Percentiles rank a stretch among this genome's conserved stretches.
These are phyloP conservation scores for Pseudogymnoascus sp. DNA, from an alignment of 2,329 filamentous ascomycete genomes.

Conservation along the genomic window DNA sequence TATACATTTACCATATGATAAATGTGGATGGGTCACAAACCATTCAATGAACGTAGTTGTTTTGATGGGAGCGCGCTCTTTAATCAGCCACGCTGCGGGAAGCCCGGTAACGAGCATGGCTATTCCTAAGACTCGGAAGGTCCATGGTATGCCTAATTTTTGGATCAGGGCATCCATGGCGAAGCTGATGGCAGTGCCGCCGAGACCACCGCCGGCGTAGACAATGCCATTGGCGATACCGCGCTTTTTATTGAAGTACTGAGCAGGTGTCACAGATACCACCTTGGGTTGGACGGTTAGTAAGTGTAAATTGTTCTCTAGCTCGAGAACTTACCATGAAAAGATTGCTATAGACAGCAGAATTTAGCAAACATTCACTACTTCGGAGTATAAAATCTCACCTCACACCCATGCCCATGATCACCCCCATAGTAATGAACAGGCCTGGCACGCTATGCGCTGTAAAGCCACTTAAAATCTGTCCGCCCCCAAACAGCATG, in stretches of 20 bases:
- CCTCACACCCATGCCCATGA: constrained; percentile 40
- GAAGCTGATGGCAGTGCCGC: constrained; percentile 46
- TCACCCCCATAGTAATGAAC: constrained; percentile 42
- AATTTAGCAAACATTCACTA: not conserved
- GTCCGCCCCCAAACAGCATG: constrained; percentile 41
- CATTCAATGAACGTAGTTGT: constrained; percentile 42
- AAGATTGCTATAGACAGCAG: constrained; percentile 15
- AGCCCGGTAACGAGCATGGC: constrained; percentile 45
- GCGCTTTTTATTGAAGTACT: constrained; percentile 48
- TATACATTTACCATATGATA: not conserved
- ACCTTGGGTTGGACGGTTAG: constrained; percentile 32
- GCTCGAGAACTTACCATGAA: constrained; percentile 19
- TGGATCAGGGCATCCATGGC: constrained; percentile 42
- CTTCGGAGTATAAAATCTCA: constrained; percentile 16
- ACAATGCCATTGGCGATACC: constrained; percentile 50
- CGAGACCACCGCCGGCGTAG: constrained; percentile 47
- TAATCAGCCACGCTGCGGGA: constrained; percentile 48
- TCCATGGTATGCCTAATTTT: constrained; percentile 41
- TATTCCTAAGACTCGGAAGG: constrained; percentile 47
- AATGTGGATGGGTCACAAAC: constrained; percentile 25
- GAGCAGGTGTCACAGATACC: constrained; percentile 41
- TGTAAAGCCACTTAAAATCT: constrained; percentile 42
- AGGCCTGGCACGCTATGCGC: constrained; percentile 38
- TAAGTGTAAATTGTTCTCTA: constrained; percentile 18
- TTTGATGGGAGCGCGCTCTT: constrained; percentile 38